These are phyloP conservation scores for Funneliformis caledonium DNA, from an alignment of 371 early-diverging fungal species.

Conservation along the genomic window DNA sequence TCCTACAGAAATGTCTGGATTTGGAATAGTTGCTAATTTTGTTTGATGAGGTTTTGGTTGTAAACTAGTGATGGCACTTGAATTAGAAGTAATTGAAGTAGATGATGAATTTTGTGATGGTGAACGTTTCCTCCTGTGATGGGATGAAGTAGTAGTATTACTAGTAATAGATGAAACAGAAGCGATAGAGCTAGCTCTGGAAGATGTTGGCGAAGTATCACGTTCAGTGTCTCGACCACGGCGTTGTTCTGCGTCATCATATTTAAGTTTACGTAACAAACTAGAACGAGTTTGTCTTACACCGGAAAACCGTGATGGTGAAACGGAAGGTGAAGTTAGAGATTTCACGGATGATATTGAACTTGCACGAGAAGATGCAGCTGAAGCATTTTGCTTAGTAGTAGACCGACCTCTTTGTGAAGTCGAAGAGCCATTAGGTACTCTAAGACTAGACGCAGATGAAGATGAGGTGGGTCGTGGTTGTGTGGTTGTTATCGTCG, in stretches of 20 bases:
- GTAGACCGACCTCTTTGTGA: slow-evolving; percentile 33
- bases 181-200: slow-evolving; percentile 38
- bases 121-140: slow-evolving; percentile 28
- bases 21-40: slow-evolving; percentile 30
- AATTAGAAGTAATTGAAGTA: slow-evolving; percentile 16
- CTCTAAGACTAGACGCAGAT: slow-evolving; percentile 28
- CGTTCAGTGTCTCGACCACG: slow-evolving; percentile 35
- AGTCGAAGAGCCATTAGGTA: slow-evolving; percentile 11
- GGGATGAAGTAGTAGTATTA: slow-evolving; percentile 21
- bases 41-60: slow-evolving; percentile 29
- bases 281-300: slow-evolving; percentile 40
- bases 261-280: slow-evolving; percentile 37
- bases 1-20: slow-evolving; percentile 40
- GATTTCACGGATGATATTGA: slow-evolving; percentile 29
- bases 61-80: slow-evolving; percentile 23
- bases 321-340: slow-evolving; percentile 31
- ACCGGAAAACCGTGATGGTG: slow-evolving; percentile 28
- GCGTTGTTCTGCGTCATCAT: slow-evolving; percentile 39
- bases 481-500: neutral
- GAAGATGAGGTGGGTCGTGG: neutral
- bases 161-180: slow-evolving; percentile 35
- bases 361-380: slow-evolving; percentile 33
- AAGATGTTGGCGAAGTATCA: slow-evolving; percentile 25
- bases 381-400: slow-evolving; percentile 12
- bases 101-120: slow-evolving; percentile 31